Percentiles rank a stretch among this genome's conserved stretches.
These are phyloP conservation scores for Termitomyces eurrhizus DNA, from an alignment of 768 basidiomycete species.

Conservation along the genomic window DNA sequence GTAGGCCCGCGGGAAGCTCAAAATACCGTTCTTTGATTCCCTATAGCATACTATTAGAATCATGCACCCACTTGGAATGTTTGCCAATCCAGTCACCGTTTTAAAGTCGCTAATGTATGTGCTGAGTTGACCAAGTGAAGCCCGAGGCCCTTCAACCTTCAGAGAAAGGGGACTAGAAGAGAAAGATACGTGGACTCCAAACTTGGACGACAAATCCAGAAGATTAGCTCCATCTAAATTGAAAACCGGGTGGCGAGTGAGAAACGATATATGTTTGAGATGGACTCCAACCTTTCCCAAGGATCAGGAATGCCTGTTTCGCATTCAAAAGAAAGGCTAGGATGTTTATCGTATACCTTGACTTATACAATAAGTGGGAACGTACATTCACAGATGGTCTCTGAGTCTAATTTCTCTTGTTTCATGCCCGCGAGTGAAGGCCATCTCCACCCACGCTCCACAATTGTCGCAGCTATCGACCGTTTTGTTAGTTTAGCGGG, in stretches of 20 bases:
- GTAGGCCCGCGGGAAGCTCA: conserved; percentile 39
- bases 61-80: background rate
- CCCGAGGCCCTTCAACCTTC: conserved; percentile 54
- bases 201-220: conserved; percentile 52
- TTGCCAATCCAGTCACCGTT: conserved; percentile 33
- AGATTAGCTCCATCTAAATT: conserved; percentile 60
- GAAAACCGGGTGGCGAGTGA: conserved; percentile 5
- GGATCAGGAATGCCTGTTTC: conserved; percentile 61
- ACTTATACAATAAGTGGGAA: conserved; percentile 10
- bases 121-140: conserved; percentile 43
- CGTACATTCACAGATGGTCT: conserved; percentile 44
- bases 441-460: conserved; percentile 70
- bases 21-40: conserved; percentile 33
- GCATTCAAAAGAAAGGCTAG: conserved; percentile 56
- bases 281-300: conserved; percentile 58
- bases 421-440: conserved; percentile 52
- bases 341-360: background rate
- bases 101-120: conserved; percentile 46
- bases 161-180: conserved; percentile 52
- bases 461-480: conserved; percentile 44
- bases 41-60: conserved; percentile 23
- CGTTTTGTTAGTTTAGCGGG: conserved; percentile 33
- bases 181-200: conserved; percentile 61
- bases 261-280: background rate
- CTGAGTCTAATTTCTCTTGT: conserved; percentile 47